Base-by-base conservation (phyloP, 2,329 filamentous ascomycete genomes). In the Calonectria pteridis region DNA sequence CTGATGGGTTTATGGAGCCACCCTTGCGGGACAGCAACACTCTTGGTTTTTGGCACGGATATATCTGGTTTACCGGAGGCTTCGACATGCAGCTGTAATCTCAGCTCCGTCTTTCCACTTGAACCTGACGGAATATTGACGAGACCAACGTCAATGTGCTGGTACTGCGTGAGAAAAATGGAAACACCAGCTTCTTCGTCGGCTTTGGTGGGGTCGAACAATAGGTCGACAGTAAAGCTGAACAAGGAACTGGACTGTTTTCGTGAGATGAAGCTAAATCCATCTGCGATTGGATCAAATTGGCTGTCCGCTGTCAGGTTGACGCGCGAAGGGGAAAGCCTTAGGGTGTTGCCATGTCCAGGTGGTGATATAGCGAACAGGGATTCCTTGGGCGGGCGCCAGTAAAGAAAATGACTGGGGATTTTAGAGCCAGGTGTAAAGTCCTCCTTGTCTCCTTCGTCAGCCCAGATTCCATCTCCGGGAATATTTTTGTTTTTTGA, bases 161-260 rank as follows among this genome's bases (percentile, higher is more conserved):
- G 87, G 74, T 87, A 86, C 77, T 91, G 86, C 0, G 87, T 90
- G 46, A 91, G 82, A 78, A 91, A 91, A 0, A 87, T 83, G 0
- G 87, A 87, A 4, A 91, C 82, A 0, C 90, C 90, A 1, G 88
- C 87, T 78, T 91, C 89, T 71, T 89, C 86, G 1, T 85, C 84
- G 0, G 78, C 53, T 0, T 72, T 72, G 0, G 79, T 79, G 0
- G 88, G 86, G 0, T 77, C 69, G 76, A 88, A 91, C 13, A 84
- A 71, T 1, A 71, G 10, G 9, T 71, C 72, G 16, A 74, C 64
- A 20, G 31, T 66, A 46, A 55, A 74, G 14, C 18, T 29, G 26
- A 71, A 71, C 14, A 65, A 37, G 1, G 68, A 64, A n/a, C 35
- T 50, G 13, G 68, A 40, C 33, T 74, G 72, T 23, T 65, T 68